Evolutionary conservation across 2,329 filamentous ascomycete genomes (phyloP).

Genomic region (Neopestalotiopsis sp.): DNA sequence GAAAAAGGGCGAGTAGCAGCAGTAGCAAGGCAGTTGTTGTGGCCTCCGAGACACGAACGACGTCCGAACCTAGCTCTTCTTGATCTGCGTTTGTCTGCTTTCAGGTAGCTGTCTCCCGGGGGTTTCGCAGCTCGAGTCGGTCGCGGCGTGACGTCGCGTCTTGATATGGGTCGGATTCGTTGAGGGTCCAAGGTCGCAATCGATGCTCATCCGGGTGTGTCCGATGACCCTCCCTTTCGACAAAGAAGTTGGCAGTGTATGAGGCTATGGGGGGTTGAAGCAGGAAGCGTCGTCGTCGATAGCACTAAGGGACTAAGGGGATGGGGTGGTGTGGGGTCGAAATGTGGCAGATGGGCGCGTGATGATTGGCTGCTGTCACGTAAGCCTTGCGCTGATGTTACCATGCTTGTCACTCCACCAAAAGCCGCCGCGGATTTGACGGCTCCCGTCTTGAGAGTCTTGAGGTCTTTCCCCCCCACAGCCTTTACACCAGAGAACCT

Average conservation of each 20-base stretch:
- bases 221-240: conserved; percentile 30
- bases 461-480: neutral
- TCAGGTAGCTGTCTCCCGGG: neutral
- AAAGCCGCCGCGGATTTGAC: neutral
- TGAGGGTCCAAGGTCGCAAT: conserved; percentile 17
- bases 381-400: conserved; percentile 11
- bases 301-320: conserved; percentile 6
- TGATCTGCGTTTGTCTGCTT: neutral
- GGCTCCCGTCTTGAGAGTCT: too few species aligned
- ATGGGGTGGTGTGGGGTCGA: neutral
- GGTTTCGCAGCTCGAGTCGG: neutral
- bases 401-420: neutral
- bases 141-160: neutral
- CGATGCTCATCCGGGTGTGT: conserved; percentile 24
- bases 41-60: conserved; percentile 2
- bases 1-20: neutral
- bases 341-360: conserved; percentile 7
- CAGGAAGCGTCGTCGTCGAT: conserved; percentile 34
- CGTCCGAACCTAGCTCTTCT: neutral
- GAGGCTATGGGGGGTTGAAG: conserved; percentile 25
- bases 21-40: neutral
- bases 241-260: conserved; percentile 24
- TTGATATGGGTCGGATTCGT: conserved; percentile 10
- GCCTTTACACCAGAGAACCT: too few species aligned
- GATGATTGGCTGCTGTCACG: conserved; percentile 15